A percentile compares a stretch with the other conserved stretches of the same genome.
Evolutionary conservation across 1,139 yeast species (phyloP).

Genomic region (Chernovozyma aurita): DNA sequence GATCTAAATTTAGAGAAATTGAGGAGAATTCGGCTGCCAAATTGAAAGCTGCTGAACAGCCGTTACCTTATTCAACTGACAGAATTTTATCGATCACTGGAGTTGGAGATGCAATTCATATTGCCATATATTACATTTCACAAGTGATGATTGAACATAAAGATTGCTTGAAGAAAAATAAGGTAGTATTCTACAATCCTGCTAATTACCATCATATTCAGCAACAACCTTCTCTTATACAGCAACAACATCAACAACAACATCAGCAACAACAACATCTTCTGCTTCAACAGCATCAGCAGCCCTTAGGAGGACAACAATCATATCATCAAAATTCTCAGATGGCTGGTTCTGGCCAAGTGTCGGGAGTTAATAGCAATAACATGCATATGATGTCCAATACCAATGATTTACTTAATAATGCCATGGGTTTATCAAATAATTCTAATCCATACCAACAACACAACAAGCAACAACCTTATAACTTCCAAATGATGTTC

Average conservation of each 20-base stretch:
- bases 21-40: slow-evolving; percentile 82
- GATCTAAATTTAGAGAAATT: slow-evolving; percentile 71
- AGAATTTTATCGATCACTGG: slow-evolving; percentile 70
- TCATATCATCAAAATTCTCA: slow-evolving; percentile 12
- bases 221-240: slow-evolving; percentile 1
- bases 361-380: slow-evolving; percentile 8
- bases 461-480: slow-evolving; percentile 9
- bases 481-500: slow-evolving; percentile 36
- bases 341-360: slow-evolving; percentile 15
- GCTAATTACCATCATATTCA: slow-evolving; percentile 38
- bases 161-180: slow-evolving; percentile 45
- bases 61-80: slow-evolving; percentile 78
- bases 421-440: neutral
- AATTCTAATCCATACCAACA: slow-evolving; percentile 8
- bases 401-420: neutral
- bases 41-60: slow-evolving; percentile 70
- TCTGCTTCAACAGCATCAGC: slow-evolving; percentile 10
- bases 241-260: slow-evolving; percentile 6
- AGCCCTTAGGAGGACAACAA: neutral
- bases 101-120: slow-evolving; percentile 83
- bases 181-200: slow-evolving; percentile 63
- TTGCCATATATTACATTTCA: slow-evolving; percentile 72
- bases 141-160: slow-evolving; percentile 62
- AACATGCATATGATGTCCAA: slow-evolving; percentile 9
- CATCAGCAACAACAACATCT: slow-evolving; percentile 12